Evolutionary conservation across 139 green algal species (phyloP).

Genomic region (Picochlorum sp.): DNA sequence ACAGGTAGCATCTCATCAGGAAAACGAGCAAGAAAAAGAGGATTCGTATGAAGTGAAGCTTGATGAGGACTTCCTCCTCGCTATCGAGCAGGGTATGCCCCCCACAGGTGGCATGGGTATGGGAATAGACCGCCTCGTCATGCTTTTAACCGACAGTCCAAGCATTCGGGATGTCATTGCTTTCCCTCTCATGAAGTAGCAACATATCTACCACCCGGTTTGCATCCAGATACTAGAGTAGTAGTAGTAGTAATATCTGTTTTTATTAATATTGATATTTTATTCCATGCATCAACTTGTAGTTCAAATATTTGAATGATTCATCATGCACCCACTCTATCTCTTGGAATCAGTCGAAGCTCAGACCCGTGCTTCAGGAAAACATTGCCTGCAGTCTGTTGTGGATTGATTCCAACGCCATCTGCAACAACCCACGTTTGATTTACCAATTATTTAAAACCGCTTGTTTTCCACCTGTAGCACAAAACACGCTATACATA

Average conservation of each 20-base stretch:
- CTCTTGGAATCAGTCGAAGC: slow-evolving; percentile 83
- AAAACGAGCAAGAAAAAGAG: slow-evolving; percentile 5
- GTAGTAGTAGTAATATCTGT: background rate
- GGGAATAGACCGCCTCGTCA: slow-evolving; percentile 93
- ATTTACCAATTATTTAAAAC: too few species aligned
- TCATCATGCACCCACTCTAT: slow-evolving; percentile 79
- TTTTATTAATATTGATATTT: background rate
- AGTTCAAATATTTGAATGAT: too few species aligned
- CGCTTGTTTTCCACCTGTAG: too few species aligned
- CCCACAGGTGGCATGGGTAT: slow-evolving; percentile 93
- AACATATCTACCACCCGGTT: background rate
- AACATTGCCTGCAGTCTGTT: slow-evolving; percentile 88
- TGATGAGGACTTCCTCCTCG: slow-evolving; percentile 95
- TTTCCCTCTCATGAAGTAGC: slow-evolving; percentile 86
- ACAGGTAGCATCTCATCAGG: slow-evolving; percentile 56
- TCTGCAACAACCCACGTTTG: too few species aligned
- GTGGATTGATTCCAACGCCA: slow-evolving; percentile 95
- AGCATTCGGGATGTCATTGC: slow-evolving; percentile 95
- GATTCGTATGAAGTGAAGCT: slow-evolving; percentile 50
- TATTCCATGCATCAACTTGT: background rate
- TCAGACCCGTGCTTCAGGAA: slow-evolving; percentile 95
- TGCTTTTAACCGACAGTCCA: slow-evolving; percentile 90
- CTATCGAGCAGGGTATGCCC: slow-evolving; percentile 96
- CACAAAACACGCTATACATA: too few species aligned
- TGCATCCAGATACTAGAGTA: background rate